phyloP scores from a whole-genome alignment of 2,329 filamentous ascomycete genomes.

The Elsinoe australis region DNA sequence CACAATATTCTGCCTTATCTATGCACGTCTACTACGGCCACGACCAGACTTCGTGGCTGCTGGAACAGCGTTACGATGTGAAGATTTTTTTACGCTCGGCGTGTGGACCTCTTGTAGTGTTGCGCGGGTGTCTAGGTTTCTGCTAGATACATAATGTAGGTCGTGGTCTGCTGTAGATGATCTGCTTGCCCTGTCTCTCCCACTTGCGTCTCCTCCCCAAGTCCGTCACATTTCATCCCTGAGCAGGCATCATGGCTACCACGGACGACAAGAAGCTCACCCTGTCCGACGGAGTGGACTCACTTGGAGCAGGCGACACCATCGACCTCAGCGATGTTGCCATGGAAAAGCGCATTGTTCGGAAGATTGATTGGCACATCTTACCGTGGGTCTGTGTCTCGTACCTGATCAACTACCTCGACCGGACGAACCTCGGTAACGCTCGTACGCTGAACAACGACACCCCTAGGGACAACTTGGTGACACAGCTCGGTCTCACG shows the following conservation, averaged over 20 bases:
- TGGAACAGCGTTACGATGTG: neutral
- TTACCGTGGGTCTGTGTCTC: conserved; percentile 13
- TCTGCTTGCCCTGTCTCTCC: too few species aligned
- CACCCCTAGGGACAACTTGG: conserved; percentile 15
- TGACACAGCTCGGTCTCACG: conserved; percentile 13
- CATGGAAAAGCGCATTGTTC: conserved; percentile 16
- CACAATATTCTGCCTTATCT: neutral
- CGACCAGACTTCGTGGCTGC: neutral
- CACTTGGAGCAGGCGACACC: conserved; percentile 1
- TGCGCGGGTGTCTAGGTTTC: too few species aligned
- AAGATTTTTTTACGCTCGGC: neutral
- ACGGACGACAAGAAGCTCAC: conserved; percentile 10
- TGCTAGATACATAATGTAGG: neutral
- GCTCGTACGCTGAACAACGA: conserved; percentile 18
- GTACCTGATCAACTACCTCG: conserved; percentile 17
- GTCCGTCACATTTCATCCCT: neutral
- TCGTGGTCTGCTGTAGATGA: too few species aligned
- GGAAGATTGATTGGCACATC: conserved; percentile 16
- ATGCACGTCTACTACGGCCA: neutral
- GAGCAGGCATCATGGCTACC: neutral
- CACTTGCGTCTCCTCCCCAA: too few species aligned
- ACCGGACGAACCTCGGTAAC: conserved; percentile 18
- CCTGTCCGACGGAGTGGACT: conserved; percentile 6
- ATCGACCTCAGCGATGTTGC: conserved; percentile 12
- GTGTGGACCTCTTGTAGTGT: neutral